Evolutionary conservation across 2,329 filamentous ascomycete genomes (phyloP).

Genomic region (Nemania diffusa): DNA sequence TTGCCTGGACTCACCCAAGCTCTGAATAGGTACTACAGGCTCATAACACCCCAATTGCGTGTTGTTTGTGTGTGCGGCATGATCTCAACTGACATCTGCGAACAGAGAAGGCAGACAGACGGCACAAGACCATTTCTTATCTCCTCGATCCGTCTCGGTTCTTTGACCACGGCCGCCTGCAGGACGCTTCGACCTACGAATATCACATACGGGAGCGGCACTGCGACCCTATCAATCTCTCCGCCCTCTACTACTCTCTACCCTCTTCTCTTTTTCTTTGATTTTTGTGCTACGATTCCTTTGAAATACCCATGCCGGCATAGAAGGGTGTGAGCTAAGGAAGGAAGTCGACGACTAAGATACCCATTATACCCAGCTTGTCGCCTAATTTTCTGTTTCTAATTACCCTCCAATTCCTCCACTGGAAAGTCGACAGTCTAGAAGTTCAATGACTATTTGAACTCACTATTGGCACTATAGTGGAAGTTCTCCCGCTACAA

Average conservation of each 20-base stretch:
- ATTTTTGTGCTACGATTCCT: conserved; percentile 10
- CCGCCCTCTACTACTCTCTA: conserved; percentile 4
- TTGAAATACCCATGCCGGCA: conserved; percentile 19
- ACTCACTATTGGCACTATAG: conserved; percentile 15
- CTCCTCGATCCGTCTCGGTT: conserved; percentile 24
- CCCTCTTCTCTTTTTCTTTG: conserved; percentile 1
- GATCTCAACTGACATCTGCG: conserved; percentile 21
- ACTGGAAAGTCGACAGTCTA: conserved; percentile 13
- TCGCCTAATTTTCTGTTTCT: conserved; percentile 16
- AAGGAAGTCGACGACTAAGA: conserved; percentile 28
- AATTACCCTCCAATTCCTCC: conserved; percentile 10
- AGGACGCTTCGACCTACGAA: conserved; percentile 38
- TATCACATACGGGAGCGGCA: conserved; percentile 40
- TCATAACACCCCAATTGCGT: neutral
- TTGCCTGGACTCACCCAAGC: neutral
- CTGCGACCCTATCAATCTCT: conserved; percentile 25
- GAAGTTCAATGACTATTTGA: conserved; percentile 15
- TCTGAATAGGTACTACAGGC: neutral
- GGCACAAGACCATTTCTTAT: conserved; percentile 7
- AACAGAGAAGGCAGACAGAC: conserved; percentile 16
- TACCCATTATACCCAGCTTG: conserved; percentile 22
- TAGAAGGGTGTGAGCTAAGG: conserved; percentile 8
- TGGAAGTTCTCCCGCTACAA: conserved; percentile 27
- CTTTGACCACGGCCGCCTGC: conserved; percentile 21
- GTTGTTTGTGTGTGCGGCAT: neutral